Conservation (phyloP, 129 eudicot species). For the Tanacetum coccineum region DNA sequence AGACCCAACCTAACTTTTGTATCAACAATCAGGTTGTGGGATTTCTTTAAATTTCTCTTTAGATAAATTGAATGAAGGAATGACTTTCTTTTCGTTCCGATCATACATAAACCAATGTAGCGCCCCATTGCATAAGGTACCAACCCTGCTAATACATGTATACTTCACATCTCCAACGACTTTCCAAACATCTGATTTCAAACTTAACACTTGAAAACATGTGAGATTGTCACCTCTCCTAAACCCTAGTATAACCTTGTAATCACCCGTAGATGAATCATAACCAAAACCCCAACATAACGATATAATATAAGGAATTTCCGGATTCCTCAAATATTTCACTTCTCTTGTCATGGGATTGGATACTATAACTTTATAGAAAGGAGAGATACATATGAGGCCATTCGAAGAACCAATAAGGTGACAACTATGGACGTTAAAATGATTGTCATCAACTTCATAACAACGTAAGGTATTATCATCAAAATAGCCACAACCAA, state of each 20-base stretch:
- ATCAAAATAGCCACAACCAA: neutral
- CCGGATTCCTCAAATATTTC: neutral
- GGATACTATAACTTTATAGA: neutral
- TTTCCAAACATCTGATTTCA: neutral
- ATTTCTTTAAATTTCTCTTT: constrained; percentile 11
- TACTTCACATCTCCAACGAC: neutral
- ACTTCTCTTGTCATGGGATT: neutral
- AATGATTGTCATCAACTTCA: neutral
- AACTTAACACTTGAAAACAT: neutral
- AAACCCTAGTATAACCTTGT: constrained; percentile 3
- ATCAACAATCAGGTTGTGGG: constrained; percentile 7
- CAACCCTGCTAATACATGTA: neutral
- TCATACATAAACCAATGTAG: constrained; percentile 8
- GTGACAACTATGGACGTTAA: neutral
- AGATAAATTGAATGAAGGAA: constrained; percentile 1
- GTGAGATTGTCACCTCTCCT: neutral
- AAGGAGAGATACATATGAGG: constrained; percentile 12
- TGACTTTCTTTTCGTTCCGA: neutral
- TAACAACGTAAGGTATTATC: neutral
- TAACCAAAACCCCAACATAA: constrained; percentile 20
- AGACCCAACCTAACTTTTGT: too few species aligned
- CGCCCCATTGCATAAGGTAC: constrained; percentile 1
- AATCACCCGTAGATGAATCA: neutral
- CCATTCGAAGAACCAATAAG: constrained; percentile 15
- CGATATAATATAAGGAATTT: neutral